Base-by-base conservation (phyloP, 495 filamentous ascomycete species). In the Trichoderma gamsii region DNA sequence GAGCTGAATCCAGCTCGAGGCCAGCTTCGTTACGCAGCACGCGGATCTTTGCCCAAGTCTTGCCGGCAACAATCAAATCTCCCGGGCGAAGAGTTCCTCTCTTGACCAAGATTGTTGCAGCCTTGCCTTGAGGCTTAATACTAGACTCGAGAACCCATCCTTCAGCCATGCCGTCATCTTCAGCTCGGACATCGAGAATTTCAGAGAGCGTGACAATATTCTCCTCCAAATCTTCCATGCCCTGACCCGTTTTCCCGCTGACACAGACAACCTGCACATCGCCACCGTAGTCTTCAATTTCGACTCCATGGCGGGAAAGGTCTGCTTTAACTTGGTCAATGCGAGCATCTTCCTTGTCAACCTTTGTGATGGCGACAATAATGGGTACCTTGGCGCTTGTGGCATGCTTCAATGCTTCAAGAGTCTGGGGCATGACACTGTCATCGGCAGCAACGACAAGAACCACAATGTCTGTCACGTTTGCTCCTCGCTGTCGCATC, bases 301-400 rank as follows among this genome's bases (percentile, higher is more conserved):
- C 90, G 25, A 99, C 85, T 21, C 90, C 91, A 70, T 96, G 84
- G n/a, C 85, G 80, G 9, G 90, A 86, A 35, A 99, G 86, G 75
- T 98, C 96, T 67, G 87, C 83, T 76, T 97, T 97, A 67, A 97
- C 93, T 27, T 84, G 84, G 51, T 97, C 89, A 16, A 89, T 76
- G 70, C 92, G 86, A 23, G 90, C 85, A 46, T 88, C 87, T 69
- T 89, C 87, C 77, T 94, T 97, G 77, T 99, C 96, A 63, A 96
- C 86, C 76, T 99, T 99, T 80, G 92, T 99, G 78, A 97, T 92
- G n/a, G 96, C 96, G 21, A 98, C 96, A 67, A 98, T 96, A 64
- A 99, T 94, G 15, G 95, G 93, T 1, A 98, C 96, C 67, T 90
- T 89, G 41, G 96, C 92, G n/a, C 84, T 82, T 63, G 89, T 90